Evolutionary conservation across 176 grass and related monocot species (phyloP).

Genomic region (Calamus simplicifolius): DNA sequence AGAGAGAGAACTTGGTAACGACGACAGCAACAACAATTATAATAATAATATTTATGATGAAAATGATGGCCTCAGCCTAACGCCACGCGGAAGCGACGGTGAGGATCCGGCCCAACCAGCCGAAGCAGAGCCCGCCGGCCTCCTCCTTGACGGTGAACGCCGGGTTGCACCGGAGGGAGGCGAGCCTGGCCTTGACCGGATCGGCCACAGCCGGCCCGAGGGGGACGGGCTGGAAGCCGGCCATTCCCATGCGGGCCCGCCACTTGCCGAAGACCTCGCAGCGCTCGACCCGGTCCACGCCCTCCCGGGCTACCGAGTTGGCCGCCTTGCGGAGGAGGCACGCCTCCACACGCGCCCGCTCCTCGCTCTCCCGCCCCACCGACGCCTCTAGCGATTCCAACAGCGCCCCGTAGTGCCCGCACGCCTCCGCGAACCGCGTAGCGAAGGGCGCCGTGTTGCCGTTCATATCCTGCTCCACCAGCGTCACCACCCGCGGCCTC

Average conservation of each 20-base stretch:
- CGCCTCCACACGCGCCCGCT: background rate
- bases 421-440: background rate
- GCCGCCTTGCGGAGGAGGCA: background rate
- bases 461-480: background rate
- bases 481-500: background rate
- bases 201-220: background rate
- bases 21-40: too few relatives aligned
- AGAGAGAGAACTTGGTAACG: too few relatives aligned
- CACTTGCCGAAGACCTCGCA: conserved; percentile 9
- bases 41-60: too few relatives aligned
- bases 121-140: background rate
- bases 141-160: background rate
- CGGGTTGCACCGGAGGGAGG: too few relatives aligned
- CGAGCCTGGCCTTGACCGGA: too few relatives aligned
- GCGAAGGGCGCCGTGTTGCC: conserved; percentile 2
- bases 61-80: background rate
- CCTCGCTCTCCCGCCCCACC: background rate
- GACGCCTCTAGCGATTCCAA: background rate
- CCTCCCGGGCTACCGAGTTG: conserved; percentile 3
- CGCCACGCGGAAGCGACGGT: conserved; percentile 2
- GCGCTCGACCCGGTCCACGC: conserved; percentile 1
- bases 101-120: background rate
- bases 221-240: background rate
- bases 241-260: conserved; percentile 7
- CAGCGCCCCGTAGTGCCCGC: background rate